These are phyloP conservation scores for Mucor piriformis DNA, from an alignment of 371 early-diverging fungal genomes.

Conservation along the genomic window DNA sequence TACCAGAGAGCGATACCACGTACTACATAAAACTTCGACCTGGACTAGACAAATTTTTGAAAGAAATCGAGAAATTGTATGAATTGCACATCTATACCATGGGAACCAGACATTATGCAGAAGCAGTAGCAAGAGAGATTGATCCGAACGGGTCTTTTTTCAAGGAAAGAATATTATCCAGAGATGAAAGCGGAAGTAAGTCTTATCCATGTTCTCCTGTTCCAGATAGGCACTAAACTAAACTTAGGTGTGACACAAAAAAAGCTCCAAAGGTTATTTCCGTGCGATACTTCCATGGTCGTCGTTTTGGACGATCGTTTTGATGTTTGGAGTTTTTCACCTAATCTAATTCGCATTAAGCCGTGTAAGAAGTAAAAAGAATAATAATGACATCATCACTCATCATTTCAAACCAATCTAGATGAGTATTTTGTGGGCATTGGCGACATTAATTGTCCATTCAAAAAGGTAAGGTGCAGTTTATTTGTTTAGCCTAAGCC, in stretches of 20 bases:
- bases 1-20: constrained; percentile 68
- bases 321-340: constrained; percentile 97
- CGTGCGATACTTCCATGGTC: constrained; percentile 96
- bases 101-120: constrained; percentile 97
- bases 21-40: constrained; percentile 92
- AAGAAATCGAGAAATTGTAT: constrained; percentile 67
- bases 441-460: constrained; percentile 90
- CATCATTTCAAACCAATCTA: constrained; percentile 27
- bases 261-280: constrained; percentile 90
- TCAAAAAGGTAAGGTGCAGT: constrained; percentile 1
- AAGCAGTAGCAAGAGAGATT: constrained; percentile 84
- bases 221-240: neutral
- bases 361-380: constrained; percentile 64
- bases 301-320: constrained; percentile 97
- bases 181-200: constrained; percentile 93
- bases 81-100: constrained; percentile 99
- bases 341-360: constrained; percentile 85
- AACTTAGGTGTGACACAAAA: constrained; percentile 81
- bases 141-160: constrained; percentile 88
- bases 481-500: neutral
- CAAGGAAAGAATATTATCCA: constrained; percentile 90
- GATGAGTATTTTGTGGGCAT: constrained; percentile 92
- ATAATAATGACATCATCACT: neutral
- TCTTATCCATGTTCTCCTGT: neutral
- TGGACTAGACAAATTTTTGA: constrained; percentile 79